Conservation (phyloP, 345 rosid genomes). For the Raphanus raphanistrum region DNA sequence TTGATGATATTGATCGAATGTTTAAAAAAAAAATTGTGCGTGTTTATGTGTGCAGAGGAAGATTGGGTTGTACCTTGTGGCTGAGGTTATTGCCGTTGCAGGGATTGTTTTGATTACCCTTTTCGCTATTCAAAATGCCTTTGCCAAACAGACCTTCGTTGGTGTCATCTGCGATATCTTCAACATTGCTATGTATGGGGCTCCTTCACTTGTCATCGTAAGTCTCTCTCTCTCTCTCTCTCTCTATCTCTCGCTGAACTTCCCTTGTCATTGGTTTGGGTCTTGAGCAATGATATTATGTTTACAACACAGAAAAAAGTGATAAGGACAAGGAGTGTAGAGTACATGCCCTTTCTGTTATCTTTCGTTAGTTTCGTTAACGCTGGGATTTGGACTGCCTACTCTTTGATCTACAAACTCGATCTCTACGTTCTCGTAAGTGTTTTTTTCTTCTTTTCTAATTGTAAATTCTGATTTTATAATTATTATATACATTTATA, state of each 20-base stretch:
- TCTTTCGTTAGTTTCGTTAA: slow-evolving; percentile 46
- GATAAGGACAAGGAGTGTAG: slow-evolving; percentile 46
- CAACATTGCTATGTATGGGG: slow-evolving; percentile 49
- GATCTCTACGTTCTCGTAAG: slow-evolving; percentile 52
- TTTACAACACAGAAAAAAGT: slow-evolving; percentile 25
- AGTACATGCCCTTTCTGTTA: slow-evolving; percentile 59
- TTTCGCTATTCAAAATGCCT: slow-evolving; percentile 11
- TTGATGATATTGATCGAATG: no score
- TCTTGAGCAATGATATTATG: not conserved
- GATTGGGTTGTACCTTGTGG: no score
- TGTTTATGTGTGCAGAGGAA: no score
- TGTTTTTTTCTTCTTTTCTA: no score
- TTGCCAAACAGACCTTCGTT: slow-evolving; percentile 39
- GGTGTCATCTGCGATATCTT: slow-evolving; percentile 54
- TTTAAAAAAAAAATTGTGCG: no score
- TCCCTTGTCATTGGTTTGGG: not conserved
- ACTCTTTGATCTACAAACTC: slow-evolving; percentile 41
- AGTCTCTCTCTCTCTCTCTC: not conserved
- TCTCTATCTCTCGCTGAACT: not conserved
- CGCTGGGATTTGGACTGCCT: slow-evolving; percentile 44
- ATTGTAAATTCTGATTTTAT: not conserved
- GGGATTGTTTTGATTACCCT: slow-evolving; percentile 19
- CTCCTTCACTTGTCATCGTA: slow-evolving; percentile 55
- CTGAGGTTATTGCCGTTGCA: no score
- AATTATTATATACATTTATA: no score